Evolutionary conservation across 495 filamentous ascomycete genomes (phyloP), one percentile per base, ranked within the genome.

Genomic region (Viridothelium virens): DNA sequence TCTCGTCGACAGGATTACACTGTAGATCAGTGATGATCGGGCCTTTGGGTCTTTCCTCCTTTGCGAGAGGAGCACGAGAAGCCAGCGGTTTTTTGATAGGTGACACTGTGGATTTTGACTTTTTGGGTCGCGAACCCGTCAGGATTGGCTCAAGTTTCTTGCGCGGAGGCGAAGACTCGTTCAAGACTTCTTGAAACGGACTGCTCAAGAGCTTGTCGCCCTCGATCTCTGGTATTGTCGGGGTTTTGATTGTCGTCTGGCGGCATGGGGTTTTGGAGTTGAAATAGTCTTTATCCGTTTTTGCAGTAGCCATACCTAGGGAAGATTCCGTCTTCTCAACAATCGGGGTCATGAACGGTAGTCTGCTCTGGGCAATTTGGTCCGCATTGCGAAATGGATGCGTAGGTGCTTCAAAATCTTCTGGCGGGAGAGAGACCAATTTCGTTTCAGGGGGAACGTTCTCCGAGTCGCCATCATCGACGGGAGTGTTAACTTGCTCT

Each of bases 341-440:
- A 67, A 98, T 98, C 12, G 94, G 94, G 0, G 94, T 98, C 94
- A 98, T 98, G 75, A 96, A 97, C 44, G 92, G 94, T 7, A 97
- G 80, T 62, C 91, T 87, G 73, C 88, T 95, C 68, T 96, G 92
- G 68, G 90, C 89, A 63, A 86, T 80, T 70, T 90, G 83, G 1
- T 80, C 81, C 68, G 89, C 84, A 70, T 95, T 87, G 68, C 91
- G 84, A 77, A 89, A 96, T 41, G 88, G 87, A 7, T 86, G 81
- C 38, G 79, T 87, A 10, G 90, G 87, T 16, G 87, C 84, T 65
- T 89, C 85, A 70, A 91, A 96, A 71, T 92, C 89, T 71, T 95
- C 90, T 3, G 91, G 91, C 61, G 91, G 91, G 33, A 92, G 80
- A 12, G 85, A 85, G 18, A 88, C 74, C 67, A 84, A 88, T 61